Evolutionary conservation across 1,284 basidiomycete genomes (phyloP).

Genomic region (Gomphus sp.): DNA sequence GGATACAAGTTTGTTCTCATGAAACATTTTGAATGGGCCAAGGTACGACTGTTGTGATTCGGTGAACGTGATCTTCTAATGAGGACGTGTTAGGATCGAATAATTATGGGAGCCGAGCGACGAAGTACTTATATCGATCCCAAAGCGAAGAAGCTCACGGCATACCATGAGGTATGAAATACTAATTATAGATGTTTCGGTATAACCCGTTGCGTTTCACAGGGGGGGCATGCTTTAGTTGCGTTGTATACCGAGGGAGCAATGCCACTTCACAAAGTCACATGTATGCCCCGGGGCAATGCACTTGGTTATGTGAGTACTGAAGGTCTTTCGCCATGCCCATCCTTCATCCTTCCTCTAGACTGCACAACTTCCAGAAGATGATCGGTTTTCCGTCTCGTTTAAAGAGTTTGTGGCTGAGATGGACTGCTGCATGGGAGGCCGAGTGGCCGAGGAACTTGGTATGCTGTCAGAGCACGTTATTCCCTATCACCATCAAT

Average conservation of each 20-base stretch:
- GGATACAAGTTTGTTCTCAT: slow-evolving; percentile 62
- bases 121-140: slow-evolving; percentile 82
- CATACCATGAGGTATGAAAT: slow-evolving; percentile 76
- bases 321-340: background rate
- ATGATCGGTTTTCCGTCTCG: slow-evolving; percentile 67
- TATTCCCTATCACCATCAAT: background rate
- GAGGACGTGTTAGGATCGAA: slow-evolving; percentile 56
- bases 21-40: slow-evolving; percentile 93
- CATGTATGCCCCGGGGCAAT: slow-evolving; percentile 89
- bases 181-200: slow-evolving; percentile 9
- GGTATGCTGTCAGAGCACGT: slow-evolving; percentile 33
- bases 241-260: slow-evolving; percentile 89
- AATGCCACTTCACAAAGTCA: slow-evolving; percentile 93
- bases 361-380: slow-evolving; percentile 83
- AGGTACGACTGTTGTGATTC: slow-evolving; percentile 34
- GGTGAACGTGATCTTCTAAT: background rate
- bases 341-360: slow-evolving; percentile 21
- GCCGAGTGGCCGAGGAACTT: slow-evolving; percentile 88
- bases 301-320: slow-evolving; percentile 75
- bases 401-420: slow-evolving; percentile 64
- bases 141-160: slow-evolving; percentile 79
- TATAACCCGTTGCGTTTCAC: background rate
- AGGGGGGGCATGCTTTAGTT: slow-evolving; percentile 89
- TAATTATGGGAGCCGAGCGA: slow-evolving; percentile 91
- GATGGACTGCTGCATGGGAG: slow-evolving; percentile 89